Conservation (phyloP, 192 early-diverging fungal species). For the Dimargaris cristalligena region DNA sequence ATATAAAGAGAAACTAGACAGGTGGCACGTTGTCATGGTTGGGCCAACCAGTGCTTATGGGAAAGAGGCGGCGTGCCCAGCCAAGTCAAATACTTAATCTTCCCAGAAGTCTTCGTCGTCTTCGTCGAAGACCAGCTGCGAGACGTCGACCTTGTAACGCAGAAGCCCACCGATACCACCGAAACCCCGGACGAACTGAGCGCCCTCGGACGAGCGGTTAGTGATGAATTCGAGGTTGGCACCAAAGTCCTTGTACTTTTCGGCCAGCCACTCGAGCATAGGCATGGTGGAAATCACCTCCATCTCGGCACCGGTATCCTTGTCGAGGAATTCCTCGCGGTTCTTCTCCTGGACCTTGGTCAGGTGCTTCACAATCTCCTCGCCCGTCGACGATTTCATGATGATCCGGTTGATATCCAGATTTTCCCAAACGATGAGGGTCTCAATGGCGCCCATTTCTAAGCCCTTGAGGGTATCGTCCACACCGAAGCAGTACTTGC, state of each 20-base stretch:
- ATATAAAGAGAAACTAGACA: too few species aligned
- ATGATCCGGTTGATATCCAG: constrained; percentile 64
- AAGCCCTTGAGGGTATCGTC: constrained; percentile 91
- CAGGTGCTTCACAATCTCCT: constrained; percentile 51
- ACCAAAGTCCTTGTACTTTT: constrained; percentile 93
- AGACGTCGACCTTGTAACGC: constrained; percentile 86
- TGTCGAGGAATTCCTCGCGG: constrained; percentile 49
- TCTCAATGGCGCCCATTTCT: constrained; percentile 97
- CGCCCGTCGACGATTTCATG: constrained; percentile 49
- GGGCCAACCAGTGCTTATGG: too few species aligned
- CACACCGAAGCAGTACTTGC: constrained; percentile 90
- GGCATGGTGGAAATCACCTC: constrained; percentile 66
- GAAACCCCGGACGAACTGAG: constrained; percentile 96
- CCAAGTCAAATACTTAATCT: too few species aligned
- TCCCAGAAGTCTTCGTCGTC: constrained; percentile 44
- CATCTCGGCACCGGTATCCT: constrained; percentile 49
- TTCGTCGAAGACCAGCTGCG: constrained; percentile 43
- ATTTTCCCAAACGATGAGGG: constrained; percentile 93
- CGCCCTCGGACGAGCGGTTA: constrained; percentile 87
- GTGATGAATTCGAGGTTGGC: constrained; percentile 90
- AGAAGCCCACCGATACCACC: constrained; percentile 94
- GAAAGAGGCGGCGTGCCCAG: too few species aligned
- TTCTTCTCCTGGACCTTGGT: constrained; percentile 76
- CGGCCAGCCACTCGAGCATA: constrained; percentile 94
- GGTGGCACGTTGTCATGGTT: too few species aligned